Evolutionary conservation across 768 basidiomycete species (phyloP).

Genomic region (Boletus edulis): DNA sequence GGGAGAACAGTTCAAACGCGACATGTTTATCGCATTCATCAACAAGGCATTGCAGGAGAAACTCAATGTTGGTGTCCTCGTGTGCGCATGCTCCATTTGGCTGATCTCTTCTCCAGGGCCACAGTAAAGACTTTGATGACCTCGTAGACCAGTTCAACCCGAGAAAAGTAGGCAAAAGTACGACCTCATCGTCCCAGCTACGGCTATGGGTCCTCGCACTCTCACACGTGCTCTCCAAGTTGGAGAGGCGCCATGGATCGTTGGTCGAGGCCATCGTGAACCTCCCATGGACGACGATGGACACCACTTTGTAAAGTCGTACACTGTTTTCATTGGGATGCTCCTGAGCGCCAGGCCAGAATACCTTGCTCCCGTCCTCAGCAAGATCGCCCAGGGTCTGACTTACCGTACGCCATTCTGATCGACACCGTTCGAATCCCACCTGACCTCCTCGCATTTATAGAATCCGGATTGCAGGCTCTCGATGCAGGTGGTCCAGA

Average conservation of each 20-base stretch:
- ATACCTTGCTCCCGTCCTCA: constrained; percentile 82
- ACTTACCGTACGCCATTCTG: constrained; percentile 71
- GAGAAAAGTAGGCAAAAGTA: constrained; percentile 35
- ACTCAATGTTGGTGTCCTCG: constrained; percentile 48
- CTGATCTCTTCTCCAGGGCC: constrained; percentile 49
- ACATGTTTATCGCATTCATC: constrained; percentile 83
- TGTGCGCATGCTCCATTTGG: constrained; percentile 5
- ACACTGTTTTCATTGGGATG: constrained; percentile 87
- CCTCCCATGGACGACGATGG: constrained; percentile 93
- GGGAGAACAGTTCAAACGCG: constrained; percentile 72
- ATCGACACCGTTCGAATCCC: not conserved
- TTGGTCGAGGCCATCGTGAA: constrained; percentile 85
- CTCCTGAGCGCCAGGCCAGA: constrained; percentile 89
- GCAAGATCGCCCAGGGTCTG: constrained; percentile 80
- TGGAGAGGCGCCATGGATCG: constrained; percentile 75
- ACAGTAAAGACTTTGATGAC: constrained; percentile 77
- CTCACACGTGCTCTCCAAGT: constrained; percentile 87
- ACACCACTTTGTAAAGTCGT: constrained; percentile 83
- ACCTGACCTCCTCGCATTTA: constrained; percentile 4
- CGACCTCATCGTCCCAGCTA: constrained; percentile 49
- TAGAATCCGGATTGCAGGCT: constrained; percentile 73
- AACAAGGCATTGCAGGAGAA: constrained; percentile 79
- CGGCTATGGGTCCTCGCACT: constrained; percentile 83
- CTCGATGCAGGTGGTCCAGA: constrained; percentile 58
- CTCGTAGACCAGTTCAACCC: constrained; percentile 84